Conservation (phyloP, 2,329 filamentous ascomycete species). For the Fusarium brevicatenulatum region DNA sequence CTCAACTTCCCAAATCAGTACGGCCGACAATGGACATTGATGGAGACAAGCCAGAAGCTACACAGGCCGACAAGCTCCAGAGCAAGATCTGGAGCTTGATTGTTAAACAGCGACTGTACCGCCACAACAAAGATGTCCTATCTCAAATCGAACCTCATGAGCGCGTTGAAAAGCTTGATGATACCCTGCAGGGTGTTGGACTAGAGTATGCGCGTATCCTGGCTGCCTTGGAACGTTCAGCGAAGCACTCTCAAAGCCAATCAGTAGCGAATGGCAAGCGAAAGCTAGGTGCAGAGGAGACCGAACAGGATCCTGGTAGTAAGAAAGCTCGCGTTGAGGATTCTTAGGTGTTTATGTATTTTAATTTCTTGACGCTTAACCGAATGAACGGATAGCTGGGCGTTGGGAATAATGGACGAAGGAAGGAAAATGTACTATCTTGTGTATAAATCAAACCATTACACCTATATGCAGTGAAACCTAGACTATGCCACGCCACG, state of each 20-base stretch:
- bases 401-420: slow-evolving; percentile 20
- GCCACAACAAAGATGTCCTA: slow-evolving; percentile 77
- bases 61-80: slow-evolving; percentile 67
- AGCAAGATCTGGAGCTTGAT: slow-evolving; percentile 79
- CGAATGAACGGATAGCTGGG: slow-evolving; percentile 13
- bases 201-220: slow-evolving; percentile 78
- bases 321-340: slow-evolving; percentile 60
- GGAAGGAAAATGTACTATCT: slow-evolving; percentile 28
- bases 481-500: slow-evolving; percentile 9
- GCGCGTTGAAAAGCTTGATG: slow-evolving; percentile 76
- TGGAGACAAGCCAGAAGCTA: slow-evolving; percentile 55
- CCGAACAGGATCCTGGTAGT: slow-evolving; percentile 48
- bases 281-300: slow-evolving; percentile 51
- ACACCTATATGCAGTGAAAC: slow-evolving; percentile 39
- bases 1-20: slow-evolving; percentile 64
- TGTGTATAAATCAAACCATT: slow-evolving; percentile 31
- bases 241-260: slow-evolving; percentile 41
- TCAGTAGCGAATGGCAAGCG: slow-evolving; percentile 55
- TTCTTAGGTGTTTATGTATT: slow-evolving; percentile 28
- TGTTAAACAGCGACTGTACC: slow-evolving; percentile 80
- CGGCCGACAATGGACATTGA: slow-evolving; percentile 61
- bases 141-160: slow-evolving; percentile 75
- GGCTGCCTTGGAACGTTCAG: slow-evolving; percentile 54
- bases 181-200: slow-evolving; percentile 74
- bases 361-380: not conserved